Conservation (phyloP, 331 rosid species). For the Cydonia oblonga region DNA sequence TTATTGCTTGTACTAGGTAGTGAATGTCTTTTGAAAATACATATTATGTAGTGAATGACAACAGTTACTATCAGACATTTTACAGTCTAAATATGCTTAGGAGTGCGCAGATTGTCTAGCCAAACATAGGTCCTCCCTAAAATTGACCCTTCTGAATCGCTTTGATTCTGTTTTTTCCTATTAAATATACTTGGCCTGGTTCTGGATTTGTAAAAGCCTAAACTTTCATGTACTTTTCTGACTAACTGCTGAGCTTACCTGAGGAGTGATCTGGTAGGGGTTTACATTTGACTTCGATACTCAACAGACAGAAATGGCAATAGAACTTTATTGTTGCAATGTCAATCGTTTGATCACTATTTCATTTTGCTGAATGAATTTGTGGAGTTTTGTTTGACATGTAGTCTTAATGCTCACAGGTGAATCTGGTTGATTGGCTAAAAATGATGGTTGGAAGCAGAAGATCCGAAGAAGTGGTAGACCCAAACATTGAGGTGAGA, state of each 20-base stretch:
- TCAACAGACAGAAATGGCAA: neutral
- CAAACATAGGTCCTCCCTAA: neutral
- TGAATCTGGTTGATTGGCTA: slow-evolving; percentile 87
- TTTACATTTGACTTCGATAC: neutral
- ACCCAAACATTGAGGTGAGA: slow-evolving; percentile 65
- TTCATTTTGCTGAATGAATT: neutral
- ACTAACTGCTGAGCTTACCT: neutral
- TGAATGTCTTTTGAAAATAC: neutral
- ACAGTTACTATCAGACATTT: neutral
- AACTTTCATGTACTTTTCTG: neutral
- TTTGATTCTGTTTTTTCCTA: neutral
- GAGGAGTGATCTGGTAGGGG: neutral
- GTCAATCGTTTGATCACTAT: neutral
- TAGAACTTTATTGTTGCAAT: neutral
- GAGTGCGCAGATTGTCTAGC: neutral
- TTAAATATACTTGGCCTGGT: neutral
- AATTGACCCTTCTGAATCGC: neutral
- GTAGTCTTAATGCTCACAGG: slow-evolving; percentile 33
- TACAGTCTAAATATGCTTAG: neutral
- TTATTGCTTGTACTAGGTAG: neutral
- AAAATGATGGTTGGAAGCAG: slow-evolving; percentile 94
- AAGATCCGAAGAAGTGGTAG: slow-evolving; percentile 81
- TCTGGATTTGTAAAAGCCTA: neutral
- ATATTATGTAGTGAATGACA: neutral
- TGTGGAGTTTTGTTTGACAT: neutral